A percentile compares a stretch with the other conserved stretches of the same genome.
These are phyloP conservation scores for Rhynchosporium graminicola DNA, from an alignment of 2,329 filamentous ascomycete genomes.

Conservation along the genomic window DNA sequence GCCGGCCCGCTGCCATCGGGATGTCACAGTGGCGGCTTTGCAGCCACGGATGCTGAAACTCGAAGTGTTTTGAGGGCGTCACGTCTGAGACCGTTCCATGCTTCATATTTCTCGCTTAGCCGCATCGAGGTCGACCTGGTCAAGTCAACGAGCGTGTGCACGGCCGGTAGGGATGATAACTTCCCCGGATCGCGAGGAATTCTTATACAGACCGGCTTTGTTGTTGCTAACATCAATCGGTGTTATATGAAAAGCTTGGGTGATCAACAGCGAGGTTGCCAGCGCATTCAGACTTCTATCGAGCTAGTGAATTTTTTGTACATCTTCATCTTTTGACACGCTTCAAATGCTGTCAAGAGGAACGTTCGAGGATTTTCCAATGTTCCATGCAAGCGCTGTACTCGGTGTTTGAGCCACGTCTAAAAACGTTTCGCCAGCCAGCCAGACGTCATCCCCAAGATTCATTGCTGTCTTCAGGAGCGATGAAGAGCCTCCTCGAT, in stretches of 20 bases:
- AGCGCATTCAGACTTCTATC: background rate
- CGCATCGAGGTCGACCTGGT: conserved; percentile 24
- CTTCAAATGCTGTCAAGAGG: conserved; percentile 8
- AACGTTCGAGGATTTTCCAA: conserved; percentile 18
- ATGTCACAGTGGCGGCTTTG: conserved; percentile 23
- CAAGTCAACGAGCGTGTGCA: conserved; percentile 19
- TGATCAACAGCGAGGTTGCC: background rate
- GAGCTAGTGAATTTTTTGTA: conserved; percentile 5
- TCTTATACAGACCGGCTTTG: background rate
- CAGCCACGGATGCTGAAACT: conserved; percentile 28
- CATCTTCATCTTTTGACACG: conserved; percentile 14
- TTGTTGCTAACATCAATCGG: background rate
- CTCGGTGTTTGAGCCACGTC: conserved; percentile 28
- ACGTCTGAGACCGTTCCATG: conserved; percentile 32
- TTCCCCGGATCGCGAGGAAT: conserved; percentile 2
- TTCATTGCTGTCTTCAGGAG: background rate
- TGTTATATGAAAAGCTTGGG: background rate
- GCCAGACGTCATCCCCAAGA: conserved; percentile 13
- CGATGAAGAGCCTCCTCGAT: background rate
- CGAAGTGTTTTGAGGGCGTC: conserved; percentile 29
- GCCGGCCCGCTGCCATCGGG: conserved; percentile 8
- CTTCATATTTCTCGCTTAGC: conserved; percentile 30
- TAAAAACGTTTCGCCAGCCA: conserved; percentile 30
- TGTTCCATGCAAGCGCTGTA: conserved; percentile 22
- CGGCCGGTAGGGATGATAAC: conserved; percentile 13